Base-by-base conservation (phyloP, 805 yeast species). In the Saccharomycopsis javanensis region DNA sequence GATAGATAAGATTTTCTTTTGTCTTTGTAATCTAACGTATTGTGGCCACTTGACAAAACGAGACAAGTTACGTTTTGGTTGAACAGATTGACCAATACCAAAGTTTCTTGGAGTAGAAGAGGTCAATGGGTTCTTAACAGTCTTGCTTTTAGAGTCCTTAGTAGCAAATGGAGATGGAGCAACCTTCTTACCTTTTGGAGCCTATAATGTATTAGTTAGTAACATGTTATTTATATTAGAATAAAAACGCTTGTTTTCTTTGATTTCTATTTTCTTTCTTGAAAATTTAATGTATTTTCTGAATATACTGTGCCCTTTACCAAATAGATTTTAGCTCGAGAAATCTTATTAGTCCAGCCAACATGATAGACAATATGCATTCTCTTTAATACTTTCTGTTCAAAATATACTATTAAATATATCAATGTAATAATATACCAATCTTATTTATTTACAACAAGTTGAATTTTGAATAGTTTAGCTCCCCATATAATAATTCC, bases 1-100 rank as follows among this genome's bases (percentile, higher is more conserved):
- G 77, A 91, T 75, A 70, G 85, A 79, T 75, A 92, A 82, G 75
- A 92, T 86, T 85, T 92, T 92, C 86, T 86, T 94, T 80, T 94
- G 98, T 84, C 99, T 91, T 82, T 92, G 99, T 69, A 94, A 81
- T 80, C 96, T 88, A 68, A 92, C 95, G 75, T 92, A 90, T 79
- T 86, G 94, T 74, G 99, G 99, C 99, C 99, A 94, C 79, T 87
- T 94, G 73, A 92, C 98, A 76, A 88, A 91, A 79, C 98, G 90
- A 62, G 96, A 80, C 73, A 94, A 83, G 85, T 94, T 88, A 79
- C 92, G 85, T 82, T 86, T 89, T 75, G 90, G 96, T 79, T 92
- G 98, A 69, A 92, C 71, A 66, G 85, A 79, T 81, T 94, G 98
- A 71, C 99, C 99, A 70, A 94, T 86, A 78, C 98, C 98, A 72